phyloP scores from a whole-genome alignment of 2,329 filamentous ascomycete species.

The Claviceps africana region DNA sequence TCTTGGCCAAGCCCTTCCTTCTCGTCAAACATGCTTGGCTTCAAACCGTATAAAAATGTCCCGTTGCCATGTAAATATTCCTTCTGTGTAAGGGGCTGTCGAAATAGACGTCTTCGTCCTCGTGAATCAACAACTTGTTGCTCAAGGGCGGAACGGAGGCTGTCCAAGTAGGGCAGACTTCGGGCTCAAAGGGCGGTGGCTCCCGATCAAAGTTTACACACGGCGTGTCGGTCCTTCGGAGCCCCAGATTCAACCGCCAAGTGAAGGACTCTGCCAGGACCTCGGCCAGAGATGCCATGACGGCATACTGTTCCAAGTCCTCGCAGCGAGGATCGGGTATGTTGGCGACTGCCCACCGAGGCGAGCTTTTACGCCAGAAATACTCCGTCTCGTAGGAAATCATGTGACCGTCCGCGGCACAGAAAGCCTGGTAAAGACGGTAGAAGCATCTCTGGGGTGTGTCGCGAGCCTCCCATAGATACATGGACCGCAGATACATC shows the following conservation, averaged over 20 bases:
- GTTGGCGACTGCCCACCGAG: slow-evolving; percentile 8
- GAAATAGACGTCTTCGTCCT: not conserved
- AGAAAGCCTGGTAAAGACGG: slow-evolving; percentile 16
- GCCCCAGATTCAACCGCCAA: slow-evolving; percentile 12
- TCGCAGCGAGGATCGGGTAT: slow-evolving; percentile 10
- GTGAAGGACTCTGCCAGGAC: slow-evolving; percentile 12
- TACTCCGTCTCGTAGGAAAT: slow-evolving; percentile 16
- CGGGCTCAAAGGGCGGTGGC: slow-evolving; percentile 1
- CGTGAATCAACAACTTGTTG: slow-evolving; percentile 3
- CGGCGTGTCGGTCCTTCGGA: slow-evolving; percentile 7
- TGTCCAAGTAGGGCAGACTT: slow-evolving; percentile 5
- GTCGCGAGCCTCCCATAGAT: slow-evolving; percentile 12
- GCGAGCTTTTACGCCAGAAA: slow-evolving; percentile 12
- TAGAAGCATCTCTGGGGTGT: slow-evolving; percentile 15
- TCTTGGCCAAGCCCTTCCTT: no score
- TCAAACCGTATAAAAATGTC: slow-evolving; percentile 9
- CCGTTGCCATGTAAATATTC: slow-evolving; percentile 7
- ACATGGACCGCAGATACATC: slow-evolving; percentile 7
- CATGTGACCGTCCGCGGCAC: slow-evolving; percentile 11
- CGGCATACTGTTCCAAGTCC: slow-evolving; percentile 12
- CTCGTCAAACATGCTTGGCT: not conserved
- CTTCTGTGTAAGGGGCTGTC: slow-evolving; percentile 7
- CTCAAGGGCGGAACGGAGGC: slow-evolving; percentile 1
- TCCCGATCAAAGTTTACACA: slow-evolving; percentile 1
- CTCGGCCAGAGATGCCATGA: slow-evolving; percentile 13